phyloP scores from a whole-genome alignment of 192 early-diverging fungal species.

The Coemansia sp. region DNA sequence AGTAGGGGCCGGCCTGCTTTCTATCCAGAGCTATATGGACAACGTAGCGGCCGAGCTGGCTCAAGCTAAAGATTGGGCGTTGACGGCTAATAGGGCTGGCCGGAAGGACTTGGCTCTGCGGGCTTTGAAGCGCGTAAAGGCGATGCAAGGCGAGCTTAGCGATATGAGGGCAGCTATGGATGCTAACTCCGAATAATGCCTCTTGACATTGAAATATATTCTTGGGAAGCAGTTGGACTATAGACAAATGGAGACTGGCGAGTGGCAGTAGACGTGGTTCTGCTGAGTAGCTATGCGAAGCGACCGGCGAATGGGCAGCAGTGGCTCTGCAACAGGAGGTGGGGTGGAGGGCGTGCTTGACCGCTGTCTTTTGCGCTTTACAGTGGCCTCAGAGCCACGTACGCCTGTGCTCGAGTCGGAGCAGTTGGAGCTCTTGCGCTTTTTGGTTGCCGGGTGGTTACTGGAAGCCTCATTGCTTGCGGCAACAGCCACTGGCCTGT shows the following conservation, averaged over 20 bases:
- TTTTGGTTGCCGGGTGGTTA: neutral
- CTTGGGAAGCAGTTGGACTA: neutral
- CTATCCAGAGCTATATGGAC: constrained; percentile 41
- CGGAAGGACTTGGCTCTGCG: constrained; percentile 42
- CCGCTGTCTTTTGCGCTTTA: neutral
- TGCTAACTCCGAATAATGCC: neutral
- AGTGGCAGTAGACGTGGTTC: constrained; percentile 9
- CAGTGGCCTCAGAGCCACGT: neutral
- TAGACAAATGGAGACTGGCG: constrained; percentile 28
- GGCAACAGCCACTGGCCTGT: neutral
- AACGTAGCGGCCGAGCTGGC: constrained; percentile 18
- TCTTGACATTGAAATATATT: neutral
- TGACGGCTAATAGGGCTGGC: constrained; percentile 29
- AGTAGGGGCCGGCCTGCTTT: constrained; percentile 38
- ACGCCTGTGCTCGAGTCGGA: neutral
- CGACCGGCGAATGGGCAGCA: constrained; percentile 23
- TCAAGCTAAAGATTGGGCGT: constrained; percentile 37
- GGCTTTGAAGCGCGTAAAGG: constrained; percentile 40
- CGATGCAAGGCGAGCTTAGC: constrained; percentile 41
- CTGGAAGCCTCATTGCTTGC: neutral
- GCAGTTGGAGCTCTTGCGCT: constrained; percentile 1
- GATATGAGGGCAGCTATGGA: constrained; percentile 48
- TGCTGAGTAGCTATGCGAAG: constrained; percentile 31
- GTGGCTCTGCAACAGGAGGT: neutral
- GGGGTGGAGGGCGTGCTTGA: neutral